Conservation (phyloP, 2,329 filamentous ascomycete species). For the Laburnicola sp. region DNA sequence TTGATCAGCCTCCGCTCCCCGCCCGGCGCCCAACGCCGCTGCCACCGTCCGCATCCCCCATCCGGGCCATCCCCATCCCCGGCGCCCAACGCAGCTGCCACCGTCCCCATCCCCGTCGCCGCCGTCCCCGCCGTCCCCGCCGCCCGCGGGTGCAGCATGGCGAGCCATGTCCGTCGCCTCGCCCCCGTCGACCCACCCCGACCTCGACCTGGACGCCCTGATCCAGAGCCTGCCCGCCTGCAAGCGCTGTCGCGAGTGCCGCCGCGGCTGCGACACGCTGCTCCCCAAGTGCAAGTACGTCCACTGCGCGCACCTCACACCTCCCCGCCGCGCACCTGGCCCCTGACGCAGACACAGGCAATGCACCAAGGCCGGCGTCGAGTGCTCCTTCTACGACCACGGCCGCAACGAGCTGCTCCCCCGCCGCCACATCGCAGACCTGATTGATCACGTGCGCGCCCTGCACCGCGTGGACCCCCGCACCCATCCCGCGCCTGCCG, state of each 20-base stretch:
- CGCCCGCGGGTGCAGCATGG: conserved; percentile 12
- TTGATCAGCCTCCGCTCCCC: too few relatives aligned
- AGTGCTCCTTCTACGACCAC: conserved; percentile 43
- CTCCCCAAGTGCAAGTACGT: conserved; percentile 41
- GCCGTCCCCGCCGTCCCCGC: neutral
- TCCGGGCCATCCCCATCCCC: neutral
- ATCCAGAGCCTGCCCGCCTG: conserved; percentile 40
- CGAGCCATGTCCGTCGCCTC: conserved; percentile 23
- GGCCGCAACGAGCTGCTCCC: conserved; percentile 36
- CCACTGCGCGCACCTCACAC: neutral
- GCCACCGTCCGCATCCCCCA: neutral
- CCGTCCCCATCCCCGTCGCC: neutral
- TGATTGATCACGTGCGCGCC: conserved; percentile 42
- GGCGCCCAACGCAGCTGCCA: neutral
- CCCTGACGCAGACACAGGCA: conserved; percentile 28
- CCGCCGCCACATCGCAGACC: conserved; percentile 40
- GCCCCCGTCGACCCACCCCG: conserved; percentile 5
- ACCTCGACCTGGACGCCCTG: conserved; percentile 23
- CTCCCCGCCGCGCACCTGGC: too few relatives aligned
- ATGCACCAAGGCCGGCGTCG: conserved; percentile 41
- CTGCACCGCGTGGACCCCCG: conserved; percentile 15
- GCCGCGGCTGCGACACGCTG: conserved; percentile 42
- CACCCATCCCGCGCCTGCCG: conserved; percentile 24
- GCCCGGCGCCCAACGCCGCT: neutral
- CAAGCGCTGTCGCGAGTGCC: conserved; percentile 42